A percentile compares a stretch with the other conserved stretches of the same genome.
Conservation (phyloP, 768 basidiomycete species). For the Panaeolus papilionaceus region DNA sequence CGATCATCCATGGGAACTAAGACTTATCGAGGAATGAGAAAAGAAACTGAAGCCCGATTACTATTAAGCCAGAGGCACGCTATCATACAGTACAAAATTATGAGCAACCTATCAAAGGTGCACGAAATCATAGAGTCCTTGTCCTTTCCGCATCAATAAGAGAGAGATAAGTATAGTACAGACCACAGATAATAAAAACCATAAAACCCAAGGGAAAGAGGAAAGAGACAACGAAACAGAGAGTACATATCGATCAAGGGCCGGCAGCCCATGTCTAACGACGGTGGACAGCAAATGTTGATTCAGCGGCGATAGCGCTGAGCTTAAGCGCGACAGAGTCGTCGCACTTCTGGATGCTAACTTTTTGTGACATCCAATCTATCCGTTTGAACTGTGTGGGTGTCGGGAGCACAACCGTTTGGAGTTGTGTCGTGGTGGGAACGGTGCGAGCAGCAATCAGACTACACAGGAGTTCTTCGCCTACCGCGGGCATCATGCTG, state of each 20-base stretch:
- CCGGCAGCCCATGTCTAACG: not conserved
- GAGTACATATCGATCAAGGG: not conserved
- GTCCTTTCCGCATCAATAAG: not conserved
- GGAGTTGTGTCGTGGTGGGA: constrained; percentile 23
- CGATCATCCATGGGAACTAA: not conserved
- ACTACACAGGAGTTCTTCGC: constrained; percentile 27
- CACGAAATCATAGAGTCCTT: not conserved
- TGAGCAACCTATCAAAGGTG: constrained; percentile 9
- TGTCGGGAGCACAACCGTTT: constrained; percentile 25
- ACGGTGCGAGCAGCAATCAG: constrained; percentile 26
- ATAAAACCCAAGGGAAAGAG: not conserved
- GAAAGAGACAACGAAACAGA: not conserved
- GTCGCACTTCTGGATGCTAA: constrained; percentile 25
- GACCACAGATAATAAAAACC: not conserved
- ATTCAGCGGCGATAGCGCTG: constrained; percentile 20
- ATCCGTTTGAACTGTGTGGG: constrained; percentile 25
- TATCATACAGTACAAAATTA: not conserved
- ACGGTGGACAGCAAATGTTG: constrained; percentile 14
- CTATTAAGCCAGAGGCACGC: constrained; percentile 1
- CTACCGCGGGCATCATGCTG: constrained; percentile 28
- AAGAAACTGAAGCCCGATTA: not conserved
- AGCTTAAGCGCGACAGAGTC: constrained; percentile 20
- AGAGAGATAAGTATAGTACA: not conserved
- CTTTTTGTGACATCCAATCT: constrained; percentile 26
- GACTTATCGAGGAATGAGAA: not conserved